Evolutionary conservation across 768 basidiomycete species (phyloP).

Genomic region (Tulasnella sp.): DNA sequence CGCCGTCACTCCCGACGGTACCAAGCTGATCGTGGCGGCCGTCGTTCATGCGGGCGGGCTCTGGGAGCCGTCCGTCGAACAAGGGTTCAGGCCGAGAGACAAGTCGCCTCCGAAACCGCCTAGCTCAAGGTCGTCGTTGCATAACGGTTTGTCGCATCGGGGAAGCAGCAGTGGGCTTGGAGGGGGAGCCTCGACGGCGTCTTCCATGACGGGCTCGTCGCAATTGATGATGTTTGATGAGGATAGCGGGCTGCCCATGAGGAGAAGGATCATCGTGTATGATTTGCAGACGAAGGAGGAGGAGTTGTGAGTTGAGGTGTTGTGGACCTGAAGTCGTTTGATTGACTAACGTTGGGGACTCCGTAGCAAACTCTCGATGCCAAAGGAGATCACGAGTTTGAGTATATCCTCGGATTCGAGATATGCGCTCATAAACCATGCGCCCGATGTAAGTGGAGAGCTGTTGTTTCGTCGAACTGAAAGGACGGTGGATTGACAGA

Average conservation of each 20-base stretch:
- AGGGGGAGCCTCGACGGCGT: not conserved
- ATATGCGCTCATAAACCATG: conserved; percentile 75
- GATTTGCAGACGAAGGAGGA: conserved; percentile 56
- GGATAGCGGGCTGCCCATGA: conserved; percentile 19
- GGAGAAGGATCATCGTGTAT: conserved; percentile 58
- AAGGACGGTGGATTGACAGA: conserved; percentile 2
- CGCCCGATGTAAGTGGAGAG: conserved; percentile 60
- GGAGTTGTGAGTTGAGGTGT: conserved; percentile 43
- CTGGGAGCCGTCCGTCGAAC: not conserved
- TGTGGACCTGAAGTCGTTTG: conserved; percentile 3
- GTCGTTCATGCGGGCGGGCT: not conserved
- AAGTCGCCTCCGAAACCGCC: not conserved
- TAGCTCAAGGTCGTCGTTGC: not conserved
- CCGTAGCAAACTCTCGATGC: conserved; percentile 17
- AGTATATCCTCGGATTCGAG: conserved; percentile 77
- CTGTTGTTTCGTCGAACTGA: not conserved
- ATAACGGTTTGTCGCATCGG: not conserved
- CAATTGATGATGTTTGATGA: not conserved
- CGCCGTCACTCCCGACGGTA: conserved; percentile 73
- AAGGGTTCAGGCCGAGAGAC: not conserved
- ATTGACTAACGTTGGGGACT: conserved; percentile 6
- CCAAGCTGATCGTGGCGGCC: conserved; percentile 79
- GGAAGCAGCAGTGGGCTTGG: not conserved
- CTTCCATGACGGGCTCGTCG: conserved; percentile 6
- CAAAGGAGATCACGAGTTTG: conserved; percentile 77